Percentiles rank a stretch among this genome's conserved stretches.
phyloP scores from a whole-genome alignment of 1,139 yeast species.

The Kodamaea alishanica region DNA sequence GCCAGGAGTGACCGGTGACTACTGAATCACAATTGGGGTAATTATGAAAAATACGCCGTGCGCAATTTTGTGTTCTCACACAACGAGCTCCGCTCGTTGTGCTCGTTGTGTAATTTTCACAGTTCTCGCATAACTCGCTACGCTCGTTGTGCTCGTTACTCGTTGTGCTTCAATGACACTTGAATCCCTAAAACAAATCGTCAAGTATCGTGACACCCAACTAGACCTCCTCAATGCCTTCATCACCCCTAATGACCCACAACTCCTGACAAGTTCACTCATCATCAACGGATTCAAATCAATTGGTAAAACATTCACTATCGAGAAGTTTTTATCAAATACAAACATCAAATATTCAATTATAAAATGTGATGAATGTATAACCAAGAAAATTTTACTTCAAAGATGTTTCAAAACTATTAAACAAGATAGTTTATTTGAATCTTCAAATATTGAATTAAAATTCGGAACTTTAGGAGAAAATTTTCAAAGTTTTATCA shows the following conservation, averaged over 20 bases:
- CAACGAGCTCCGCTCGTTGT: too few species aligned
- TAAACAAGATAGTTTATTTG: conserved; percentile 22
- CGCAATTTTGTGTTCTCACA: too few species aligned
- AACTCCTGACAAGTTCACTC: conserved; percentile 25
- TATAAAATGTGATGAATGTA: conserved; percentile 38
- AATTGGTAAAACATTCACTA: conserved; percentile 37
- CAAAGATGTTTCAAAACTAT: conserved; percentile 35
- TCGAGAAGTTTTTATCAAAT: conserved; percentile 24
- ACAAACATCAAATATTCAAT: conserved; percentile 24
- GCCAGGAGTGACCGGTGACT: too few species aligned
- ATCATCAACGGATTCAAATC: conserved; percentile 43
- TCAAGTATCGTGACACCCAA: conserved; percentile 24
- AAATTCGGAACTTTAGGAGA: conserved; percentile 28
- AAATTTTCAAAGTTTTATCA: conserved; percentile 44
- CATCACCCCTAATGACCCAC: conserved; percentile 18
- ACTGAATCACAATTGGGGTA: too few species aligned
- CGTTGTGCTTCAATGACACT: too few species aligned
- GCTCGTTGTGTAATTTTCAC: too few species aligned
- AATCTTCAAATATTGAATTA: conserved; percentile 4
- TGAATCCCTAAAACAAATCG: conserved; percentile 6
- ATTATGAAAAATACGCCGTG: too few species aligned
- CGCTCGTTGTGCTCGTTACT: too few species aligned
- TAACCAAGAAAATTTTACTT: conserved; percentile 36
- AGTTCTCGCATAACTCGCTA: too few species aligned
- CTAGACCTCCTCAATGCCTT: conserved; percentile 28